Evolutionary conservation across 2,329 filamentous ascomycete species (phyloP), one percentile per base, ranked within the genome.

Genomic region (Berkeleyomyces basicola): DNA sequence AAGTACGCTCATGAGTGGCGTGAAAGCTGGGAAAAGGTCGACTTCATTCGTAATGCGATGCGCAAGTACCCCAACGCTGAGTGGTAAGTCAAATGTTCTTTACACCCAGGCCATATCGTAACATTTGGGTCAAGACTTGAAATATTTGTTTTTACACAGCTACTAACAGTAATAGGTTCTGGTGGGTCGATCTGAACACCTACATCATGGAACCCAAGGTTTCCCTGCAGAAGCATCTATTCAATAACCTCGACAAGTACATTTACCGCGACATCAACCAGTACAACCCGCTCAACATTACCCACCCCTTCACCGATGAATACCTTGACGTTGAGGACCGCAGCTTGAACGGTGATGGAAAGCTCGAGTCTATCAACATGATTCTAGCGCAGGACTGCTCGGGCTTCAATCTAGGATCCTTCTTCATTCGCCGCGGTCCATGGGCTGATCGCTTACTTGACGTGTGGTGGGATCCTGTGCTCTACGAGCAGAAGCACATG

Each of bases 11-110:
- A 99, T 75, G 93, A 99, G 75, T 99, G 93, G 93, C 83, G 93
- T 70, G 93, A 99, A 75, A 95, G 92, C 72, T 99, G 93, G 93
- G 93, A 99, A 75, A 99, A 97, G 78, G 91, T 96, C 65, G 93
- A 99, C 72, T 90, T 90, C 49, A 84, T 99, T 69, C 84, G 92
- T 65, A 88, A 89, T 65, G 85, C 87, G 53, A 85, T 99, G 80
- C 83, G 85, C 71, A 96, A 96, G 73, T 96, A 97, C 71, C 93
- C 93, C 37, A 81, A 95, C 67, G 93, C 92, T 42, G 92, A 99
- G 77, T 99, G 93, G 93, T 96, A 78, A 74, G 84, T 74, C 11
- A 7, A 3, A 14, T 39, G 3, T 31, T 6, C 2, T 1, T n/a
- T 55, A 10, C 14, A 16, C n/a, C 14, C 7, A 49, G 6, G 4